Percentiles rank a stretch among this genome's conserved stretches.
phyloP scores from a whole-genome alignment of 371 early-diverging fungal genomes.

The Mucor indicus region DNA sequence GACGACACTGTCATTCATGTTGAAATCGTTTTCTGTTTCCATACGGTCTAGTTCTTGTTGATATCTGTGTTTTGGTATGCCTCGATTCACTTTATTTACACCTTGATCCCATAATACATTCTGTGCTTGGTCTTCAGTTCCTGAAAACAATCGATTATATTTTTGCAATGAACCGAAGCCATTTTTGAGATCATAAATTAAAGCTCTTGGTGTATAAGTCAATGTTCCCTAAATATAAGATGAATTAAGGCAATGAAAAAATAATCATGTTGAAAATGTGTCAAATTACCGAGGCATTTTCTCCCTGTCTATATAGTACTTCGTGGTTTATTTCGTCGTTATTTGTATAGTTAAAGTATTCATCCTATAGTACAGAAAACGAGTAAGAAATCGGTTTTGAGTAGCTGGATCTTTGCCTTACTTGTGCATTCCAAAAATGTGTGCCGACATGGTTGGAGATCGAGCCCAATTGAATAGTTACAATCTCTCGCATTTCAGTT shows the following conservation, averaged over 20 bases:
- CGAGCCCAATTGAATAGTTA: constrained; percentile 88
- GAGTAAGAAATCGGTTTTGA: background rate
- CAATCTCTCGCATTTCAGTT: constrained; percentile 72
- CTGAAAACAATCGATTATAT: constrained; percentile 54
- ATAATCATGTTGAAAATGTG: too few relatives aligned
- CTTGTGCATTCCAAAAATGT: constrained; percentile 93
- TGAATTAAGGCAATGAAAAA: too few relatives aligned
- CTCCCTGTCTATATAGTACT: constrained; percentile 55
- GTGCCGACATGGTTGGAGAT: constrained; percentile 84
- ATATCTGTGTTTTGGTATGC: constrained; percentile 44
- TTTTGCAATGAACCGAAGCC: constrained; percentile 72
- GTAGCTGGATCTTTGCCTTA: constrained; percentile 9
- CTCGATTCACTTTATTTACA: constrained; percentile 38
- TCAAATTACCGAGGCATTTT: constrained; percentile 32
- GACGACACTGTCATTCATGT: constrained; percentile 19
- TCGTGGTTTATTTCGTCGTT: constrained; percentile 48
- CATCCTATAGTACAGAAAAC: constrained; percentile 30
- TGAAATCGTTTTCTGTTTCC: constrained; percentile 23
- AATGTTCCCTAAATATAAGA: constrained; percentile 51
- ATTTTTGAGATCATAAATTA: constrained; percentile 78
- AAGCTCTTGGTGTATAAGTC: constrained; percentile 74
- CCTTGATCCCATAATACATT: constrained; percentile 45
- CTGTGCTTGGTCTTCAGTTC: constrained; percentile 5
- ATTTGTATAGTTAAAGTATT: constrained; percentile 39
- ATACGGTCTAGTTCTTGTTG: constrained; percentile 52